Evolutionary conservation across 352 stramenopile genomes (phyloP).

Genomic region (Globisporangium mamillatum): DNA sequence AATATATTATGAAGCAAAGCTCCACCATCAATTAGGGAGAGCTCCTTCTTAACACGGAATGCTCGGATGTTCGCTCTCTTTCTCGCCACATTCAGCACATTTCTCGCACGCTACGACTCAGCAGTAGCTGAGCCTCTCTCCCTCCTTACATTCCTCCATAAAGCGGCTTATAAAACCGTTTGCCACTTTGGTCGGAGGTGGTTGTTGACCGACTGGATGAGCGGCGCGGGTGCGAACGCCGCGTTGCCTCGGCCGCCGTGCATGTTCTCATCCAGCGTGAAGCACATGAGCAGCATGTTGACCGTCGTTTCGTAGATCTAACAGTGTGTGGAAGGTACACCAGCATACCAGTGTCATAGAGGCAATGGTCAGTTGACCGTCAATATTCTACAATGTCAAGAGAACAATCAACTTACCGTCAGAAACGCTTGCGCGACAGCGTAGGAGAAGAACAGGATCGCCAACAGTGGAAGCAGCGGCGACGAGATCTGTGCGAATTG

Average conservation of each 20-base stretch:
- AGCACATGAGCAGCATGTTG: slow-evolving; percentile 84
- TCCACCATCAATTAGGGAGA: background rate
- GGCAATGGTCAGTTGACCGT: background rate
- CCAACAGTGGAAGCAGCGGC: slow-evolving; percentile 59
- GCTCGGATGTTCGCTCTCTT: background rate
- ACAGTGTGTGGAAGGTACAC: too few relatives aligned
- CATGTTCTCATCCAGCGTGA: slow-evolving; percentile 82
- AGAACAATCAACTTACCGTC: slow-evolving; percentile 43
- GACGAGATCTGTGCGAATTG: slow-evolving; percentile 37
- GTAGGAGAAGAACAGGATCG: slow-evolving; percentile 73
- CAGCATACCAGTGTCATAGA: background rate
- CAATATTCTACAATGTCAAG: background rate
- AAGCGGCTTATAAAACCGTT: slow-evolving; percentile 24
- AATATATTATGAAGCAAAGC: background rate
- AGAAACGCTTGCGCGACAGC: slow-evolving; percentile 77
- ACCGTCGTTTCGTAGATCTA: slow-evolving; percentile 86
- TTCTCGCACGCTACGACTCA: too few relatives aligned
- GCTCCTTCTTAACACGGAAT: background rate
- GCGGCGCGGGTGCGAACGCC: slow-evolving; percentile 48
- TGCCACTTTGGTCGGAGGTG: slow-evolving; percentile 85
- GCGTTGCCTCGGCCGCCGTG: slow-evolving; percentile 75
- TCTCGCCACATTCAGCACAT: background rate
- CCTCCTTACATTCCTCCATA: background rate
- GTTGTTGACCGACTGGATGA: slow-evolving; percentile 78
- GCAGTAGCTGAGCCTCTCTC: background rate